These are phyloP conservation scores for Wickerhamiella brachini DNA, from an alignment of 805 yeast genomes.

Conservation along the genomic window DNA sequence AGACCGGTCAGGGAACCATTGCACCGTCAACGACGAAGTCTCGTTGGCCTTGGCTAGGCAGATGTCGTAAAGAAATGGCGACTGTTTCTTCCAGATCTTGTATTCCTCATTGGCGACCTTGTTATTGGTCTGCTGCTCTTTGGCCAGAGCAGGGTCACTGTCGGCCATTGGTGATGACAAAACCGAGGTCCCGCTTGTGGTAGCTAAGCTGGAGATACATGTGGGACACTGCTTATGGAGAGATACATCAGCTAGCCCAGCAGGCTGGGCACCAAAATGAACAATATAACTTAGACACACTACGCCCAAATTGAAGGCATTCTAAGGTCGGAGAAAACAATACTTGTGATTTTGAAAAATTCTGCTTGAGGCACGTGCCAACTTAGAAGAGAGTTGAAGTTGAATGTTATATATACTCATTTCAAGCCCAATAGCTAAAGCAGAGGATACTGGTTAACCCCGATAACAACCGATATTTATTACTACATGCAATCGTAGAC, in stretches of 20 bases:
- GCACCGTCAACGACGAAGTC: conserved; percentile 50
- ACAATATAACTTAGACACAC: too few species aligned
- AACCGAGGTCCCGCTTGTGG: background rate
- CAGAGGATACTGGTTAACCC: background rate
- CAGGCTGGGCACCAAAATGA: too few species aligned
- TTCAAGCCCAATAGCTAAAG: background rate
- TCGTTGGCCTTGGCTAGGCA: conserved; percentile 38
- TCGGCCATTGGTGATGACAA: conserved; percentile 1
- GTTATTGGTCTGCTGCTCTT: conserved; percentile 9
- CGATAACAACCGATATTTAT: conserved; percentile 3
- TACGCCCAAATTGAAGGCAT: too few species aligned
- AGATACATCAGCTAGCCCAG: too few species aligned
- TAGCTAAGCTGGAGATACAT: too few species aligned
- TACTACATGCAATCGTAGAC: conserved; percentile 10
- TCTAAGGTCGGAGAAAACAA: too few species aligned
- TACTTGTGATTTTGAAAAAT: too few species aligned
- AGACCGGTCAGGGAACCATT: conserved; percentile 42
- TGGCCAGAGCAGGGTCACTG: background rate
- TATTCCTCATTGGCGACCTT: conserved; percentile 28
- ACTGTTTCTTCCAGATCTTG: conserved; percentile 50
- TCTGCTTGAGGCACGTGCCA: too few species aligned
- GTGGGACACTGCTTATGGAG: too few species aligned
- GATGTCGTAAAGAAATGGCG: conserved; percentile 44
- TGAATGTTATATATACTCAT: too few species aligned
- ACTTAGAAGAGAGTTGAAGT: too few species aligned